Percentiles rank a stretch among this genome's conserved stretches.
Evolutionary conservation across 257 asterid species (phyloP).

Genomic region (Rhazya stricta): DNA sequence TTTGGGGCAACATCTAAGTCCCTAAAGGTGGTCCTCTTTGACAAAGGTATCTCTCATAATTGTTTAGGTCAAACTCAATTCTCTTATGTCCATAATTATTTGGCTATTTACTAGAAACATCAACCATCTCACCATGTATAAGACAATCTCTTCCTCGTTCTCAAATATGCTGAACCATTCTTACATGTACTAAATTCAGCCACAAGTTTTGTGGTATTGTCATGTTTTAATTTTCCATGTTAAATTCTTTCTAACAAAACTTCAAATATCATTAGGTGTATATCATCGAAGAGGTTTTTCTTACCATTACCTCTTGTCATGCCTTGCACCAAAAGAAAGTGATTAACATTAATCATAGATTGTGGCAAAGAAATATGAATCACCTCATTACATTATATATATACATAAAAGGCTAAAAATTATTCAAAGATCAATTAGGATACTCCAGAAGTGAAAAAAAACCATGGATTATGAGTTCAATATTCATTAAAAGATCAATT

Average conservation of each 20-base stretch:
- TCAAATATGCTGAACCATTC: neutral
- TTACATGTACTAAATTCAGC: neutral
- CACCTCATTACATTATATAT: too few relatives aligned
- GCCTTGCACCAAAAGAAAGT: neutral
- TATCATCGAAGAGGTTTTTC: neutral
- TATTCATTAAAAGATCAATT: too few relatives aligned
- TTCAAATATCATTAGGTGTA: neutral
- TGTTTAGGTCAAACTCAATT: neutral
- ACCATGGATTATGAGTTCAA: too few relatives aligned
- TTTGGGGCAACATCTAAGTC: too few relatives aligned
- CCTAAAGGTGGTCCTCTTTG: too few relatives aligned
- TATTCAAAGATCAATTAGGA: too few relatives aligned
- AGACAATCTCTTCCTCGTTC: neutral
- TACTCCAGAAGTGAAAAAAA: too few relatives aligned
- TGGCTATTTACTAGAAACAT: neutral
- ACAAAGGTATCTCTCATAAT: too few relatives aligned
- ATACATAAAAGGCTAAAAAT: too few relatives aligned
- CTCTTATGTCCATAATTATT: neutral
- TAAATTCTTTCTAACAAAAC: neutral
- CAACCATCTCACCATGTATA: neutral
- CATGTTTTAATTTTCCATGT: neutral
- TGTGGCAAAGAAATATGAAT: too few relatives aligned
- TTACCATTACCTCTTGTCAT: neutral
- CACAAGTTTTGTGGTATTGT: neutral
- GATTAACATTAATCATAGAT: too few relatives aligned